A percentile compares a stretch with the other conserved stretches of the same genome.
Conservation (phyloP, 2,329 filamentous ascomycete genomes). For the Huntiella bhutanensis region DNA sequence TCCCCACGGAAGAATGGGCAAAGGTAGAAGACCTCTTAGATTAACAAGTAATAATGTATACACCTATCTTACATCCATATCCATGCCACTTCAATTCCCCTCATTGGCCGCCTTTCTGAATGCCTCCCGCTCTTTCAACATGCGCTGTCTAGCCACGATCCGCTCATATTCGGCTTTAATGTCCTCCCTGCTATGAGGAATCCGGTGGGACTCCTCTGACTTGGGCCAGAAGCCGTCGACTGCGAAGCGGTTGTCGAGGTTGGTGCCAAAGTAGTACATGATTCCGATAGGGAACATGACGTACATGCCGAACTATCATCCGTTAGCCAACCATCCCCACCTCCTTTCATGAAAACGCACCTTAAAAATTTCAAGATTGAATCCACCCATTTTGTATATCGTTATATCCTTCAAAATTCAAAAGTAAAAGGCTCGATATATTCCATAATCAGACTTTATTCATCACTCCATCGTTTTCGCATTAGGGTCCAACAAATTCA, state of each 20-base stretch:
- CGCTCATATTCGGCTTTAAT: slow-evolving; percentile 65
- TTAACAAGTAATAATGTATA: background rate
- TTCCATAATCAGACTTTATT: slow-evolving; percentile 20
- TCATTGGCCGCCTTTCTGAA: slow-evolving; percentile 17
- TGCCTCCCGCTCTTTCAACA: slow-evolving; percentile 45
- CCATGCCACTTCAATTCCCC: background rate
- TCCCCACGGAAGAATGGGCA: slow-evolving; percentile 29
- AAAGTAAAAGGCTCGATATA: background rate
- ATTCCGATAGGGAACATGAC: slow-evolving; percentile 96
- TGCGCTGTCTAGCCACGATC: slow-evolving; percentile 45
- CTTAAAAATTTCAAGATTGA: slow-evolving; percentile 92
- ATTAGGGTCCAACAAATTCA: no score
- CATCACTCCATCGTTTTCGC: background rate
- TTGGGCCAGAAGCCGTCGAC: slow-evolving; percentile 91
- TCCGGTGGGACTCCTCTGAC: slow-evolving; percentile 53
- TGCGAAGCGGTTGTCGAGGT: slow-evolving; percentile 79
- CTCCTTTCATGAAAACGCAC: slow-evolving; percentile 25
- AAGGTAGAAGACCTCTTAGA: slow-evolving; percentile 20
- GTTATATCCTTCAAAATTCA: background rate
- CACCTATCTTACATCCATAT: slow-evolving; percentile 9
- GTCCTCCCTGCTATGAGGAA: slow-evolving; percentile 62
- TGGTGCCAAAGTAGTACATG: slow-evolving; percentile 99
- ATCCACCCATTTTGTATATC: slow-evolving; percentile 44
- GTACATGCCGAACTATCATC: slow-evolving; percentile 78
- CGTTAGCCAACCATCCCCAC: background rate